These are phyloP conservation scores for Eremochloa ophiuroides DNA, from an alignment of 176 grass and related monocot species.

Conservation along the genomic window DNA sequence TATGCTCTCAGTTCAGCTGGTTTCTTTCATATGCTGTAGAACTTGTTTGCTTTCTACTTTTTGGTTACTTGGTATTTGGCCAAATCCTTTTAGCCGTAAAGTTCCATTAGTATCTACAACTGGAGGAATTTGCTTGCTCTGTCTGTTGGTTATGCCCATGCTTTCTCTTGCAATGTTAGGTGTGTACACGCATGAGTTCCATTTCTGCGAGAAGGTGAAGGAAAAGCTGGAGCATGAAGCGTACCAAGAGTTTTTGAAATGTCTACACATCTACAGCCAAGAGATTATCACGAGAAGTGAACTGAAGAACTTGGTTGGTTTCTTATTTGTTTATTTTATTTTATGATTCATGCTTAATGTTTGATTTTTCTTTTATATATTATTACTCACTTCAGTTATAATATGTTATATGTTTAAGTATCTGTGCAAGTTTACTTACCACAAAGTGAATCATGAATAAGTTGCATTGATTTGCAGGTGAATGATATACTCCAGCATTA, in stretches of 20 bases:
- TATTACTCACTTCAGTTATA: not conserved
- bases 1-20: not conserved
- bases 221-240: slow-evolving; percentile 92
- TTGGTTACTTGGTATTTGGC: slow-evolving; percentile 7
- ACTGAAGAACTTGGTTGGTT: slow-evolving; percentile 91
- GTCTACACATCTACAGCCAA: slow-evolving; percentile 98
- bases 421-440: slow-evolving; percentile 1
- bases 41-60: slow-evolving; percentile 7
- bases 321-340: slow-evolving; percentile 7
- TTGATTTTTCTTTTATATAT: not conserved
- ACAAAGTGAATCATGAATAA: not conserved
- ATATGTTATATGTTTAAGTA: not conserved
- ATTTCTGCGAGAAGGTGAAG: slow-evolving; percentile 94
- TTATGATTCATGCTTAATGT: not conserved
- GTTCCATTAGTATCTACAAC: not conserved
- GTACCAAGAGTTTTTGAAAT: slow-evolving; percentile 99
- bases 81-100: not conserved
- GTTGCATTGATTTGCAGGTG: slow-evolving; percentile 42
- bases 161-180: slow-evolving; percentile 45
- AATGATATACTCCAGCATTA: slow-evolving; percentile 75
- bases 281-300: slow-evolving; percentile 94
- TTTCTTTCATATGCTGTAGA: not conserved
- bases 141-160: slow-evolving; percentile 7
- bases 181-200: slow-evolving; percentile 79
- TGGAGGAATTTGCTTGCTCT: not conserved